Evolutionary conservation across 73 alveolate species (phyloP).

Genomic region (Tetrahymena malaccensis): DNA sequence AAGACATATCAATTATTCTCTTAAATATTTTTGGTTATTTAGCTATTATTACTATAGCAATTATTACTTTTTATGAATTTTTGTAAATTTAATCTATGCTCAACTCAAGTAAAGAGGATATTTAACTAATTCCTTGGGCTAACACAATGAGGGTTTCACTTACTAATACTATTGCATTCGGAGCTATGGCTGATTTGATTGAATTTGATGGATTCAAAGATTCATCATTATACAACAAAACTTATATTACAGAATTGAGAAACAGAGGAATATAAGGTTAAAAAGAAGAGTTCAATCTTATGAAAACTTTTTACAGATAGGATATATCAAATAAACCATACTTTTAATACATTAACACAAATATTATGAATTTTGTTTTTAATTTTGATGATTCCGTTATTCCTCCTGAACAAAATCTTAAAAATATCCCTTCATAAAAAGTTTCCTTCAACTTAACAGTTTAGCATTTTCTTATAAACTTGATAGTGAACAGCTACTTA

Average conservation of each 20-base stretch:
- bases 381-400: not conserved
- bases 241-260: not conserved
- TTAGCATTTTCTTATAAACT: not conserved
- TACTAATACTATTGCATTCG: not conserved
- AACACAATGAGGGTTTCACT: not conserved
- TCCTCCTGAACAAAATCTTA: not conserved
- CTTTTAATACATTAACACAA: not conserved
- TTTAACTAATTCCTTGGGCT: not conserved
- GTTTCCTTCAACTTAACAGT: not conserved
- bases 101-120: not conserved
- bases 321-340: not conserved
- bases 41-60: not conserved
- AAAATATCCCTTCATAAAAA: not conserved
- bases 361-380: not conserved
- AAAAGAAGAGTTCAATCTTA: not conserved
- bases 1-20: not conserved
- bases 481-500: not conserved
- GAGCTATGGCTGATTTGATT: not conserved
- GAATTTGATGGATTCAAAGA: not conserved
- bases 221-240: not conserved
- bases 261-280: not conserved
- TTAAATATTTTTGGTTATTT: not conserved
- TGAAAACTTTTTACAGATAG: not conserved
- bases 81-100: not conserved
- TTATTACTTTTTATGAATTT: not conserved